A percentile compares a stretch with the other conserved stretches of the same genome.
Evolutionary conservation across 2,329 filamentous ascomycete genomes (phyloP).

Genomic region (Sarocladium kiliense): DNA sequence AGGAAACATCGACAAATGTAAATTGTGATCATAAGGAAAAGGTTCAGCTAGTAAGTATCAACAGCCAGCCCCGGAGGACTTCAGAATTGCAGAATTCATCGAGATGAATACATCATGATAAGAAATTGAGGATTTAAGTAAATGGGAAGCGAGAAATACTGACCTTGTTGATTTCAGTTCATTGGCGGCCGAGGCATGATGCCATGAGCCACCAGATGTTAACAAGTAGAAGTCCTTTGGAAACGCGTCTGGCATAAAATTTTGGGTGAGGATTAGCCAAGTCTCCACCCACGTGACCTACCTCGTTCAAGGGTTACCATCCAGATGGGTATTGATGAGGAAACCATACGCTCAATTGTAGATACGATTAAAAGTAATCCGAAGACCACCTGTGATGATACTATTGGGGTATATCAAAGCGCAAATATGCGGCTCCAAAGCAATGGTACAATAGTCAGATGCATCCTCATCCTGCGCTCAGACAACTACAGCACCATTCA

Average conservation of each 20-base stretch:
- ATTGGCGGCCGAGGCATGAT: background rate
- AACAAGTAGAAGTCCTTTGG: background rate
- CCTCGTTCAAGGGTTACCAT: background rate
- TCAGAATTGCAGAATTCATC: slow-evolving; percentile 48
- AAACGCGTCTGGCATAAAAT: background rate
- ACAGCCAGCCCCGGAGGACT: slow-evolving; percentile 16
- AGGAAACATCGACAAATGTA: background rate
- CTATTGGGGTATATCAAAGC: slow-evolving; percentile 9
- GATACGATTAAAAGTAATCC: background rate
- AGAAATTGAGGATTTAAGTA: background rate
- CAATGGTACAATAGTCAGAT: background rate
- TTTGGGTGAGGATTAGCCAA: too few species aligned
- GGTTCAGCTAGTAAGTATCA: slow-evolving; percentile 11
- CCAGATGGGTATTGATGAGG: slow-evolving; percentile 10
- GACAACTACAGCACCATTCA: slow-evolving; percentile 41
- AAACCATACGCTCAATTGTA: slow-evolving; percentile 13
- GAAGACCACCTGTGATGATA: slow-evolving; percentile 5
- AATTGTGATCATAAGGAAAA: background rate
- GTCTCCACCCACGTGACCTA: background rate
- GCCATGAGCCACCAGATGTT: background rate
- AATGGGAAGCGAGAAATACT: background rate
- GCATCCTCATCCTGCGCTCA: slow-evolving; percentile 16
- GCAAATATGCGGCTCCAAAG: background rate
- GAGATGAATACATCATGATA: slow-evolving; percentile 32
- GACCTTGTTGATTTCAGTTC: background rate